phyloP scores from a whole-genome alignment of 371 early-diverging fungal species.

The Apophysomyces sp. region DNA sequence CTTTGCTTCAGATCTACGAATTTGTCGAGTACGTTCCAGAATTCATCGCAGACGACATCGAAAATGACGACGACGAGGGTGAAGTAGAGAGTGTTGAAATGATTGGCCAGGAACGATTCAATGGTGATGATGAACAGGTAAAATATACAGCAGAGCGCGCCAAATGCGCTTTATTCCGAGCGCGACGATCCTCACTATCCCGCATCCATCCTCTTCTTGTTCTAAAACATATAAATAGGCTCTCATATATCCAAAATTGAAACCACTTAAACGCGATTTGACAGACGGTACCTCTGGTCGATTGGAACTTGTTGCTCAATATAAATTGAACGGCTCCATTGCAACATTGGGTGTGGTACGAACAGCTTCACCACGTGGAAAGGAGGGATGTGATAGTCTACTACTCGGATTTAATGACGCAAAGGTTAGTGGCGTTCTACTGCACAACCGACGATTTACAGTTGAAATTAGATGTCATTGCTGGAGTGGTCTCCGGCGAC shows the following conservation, averaged over 20 bases:
- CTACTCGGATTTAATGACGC: constrained; percentile 91
- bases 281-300: constrained; percentile 56
- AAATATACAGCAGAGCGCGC: not conserved
- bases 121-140: constrained; percentile 30
- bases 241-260: constrained; percentile 43
- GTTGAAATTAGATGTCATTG: constrained; percentile 75
- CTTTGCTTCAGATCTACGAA: constrained; percentile 79
- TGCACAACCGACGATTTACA: not conserved
- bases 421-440: constrained; percentile 62
- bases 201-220: not conserved
- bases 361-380: constrained; percentile 62
- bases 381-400: constrained; percentile 79
- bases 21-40: constrained; percentile 65
- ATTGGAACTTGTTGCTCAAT: constrained; percentile 74
- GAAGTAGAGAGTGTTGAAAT: constrained; percentile 9
- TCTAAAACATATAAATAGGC: no score
- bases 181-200: not conserved
- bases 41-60: constrained; percentile 14
- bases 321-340: constrained; percentile 78
- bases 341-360: constrained; percentile 78
- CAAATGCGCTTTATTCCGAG: not conserved
- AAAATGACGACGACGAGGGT: constrained; percentile 11
- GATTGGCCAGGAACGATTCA: constrained; percentile 18
- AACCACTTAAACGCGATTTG: constrained; percentile 28
- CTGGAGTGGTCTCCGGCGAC: constrained; percentile 81